Base-by-base conservation (phyloP, 768 basidiomycete species). In the Tubosaeta brunneosetosa region DNA sequence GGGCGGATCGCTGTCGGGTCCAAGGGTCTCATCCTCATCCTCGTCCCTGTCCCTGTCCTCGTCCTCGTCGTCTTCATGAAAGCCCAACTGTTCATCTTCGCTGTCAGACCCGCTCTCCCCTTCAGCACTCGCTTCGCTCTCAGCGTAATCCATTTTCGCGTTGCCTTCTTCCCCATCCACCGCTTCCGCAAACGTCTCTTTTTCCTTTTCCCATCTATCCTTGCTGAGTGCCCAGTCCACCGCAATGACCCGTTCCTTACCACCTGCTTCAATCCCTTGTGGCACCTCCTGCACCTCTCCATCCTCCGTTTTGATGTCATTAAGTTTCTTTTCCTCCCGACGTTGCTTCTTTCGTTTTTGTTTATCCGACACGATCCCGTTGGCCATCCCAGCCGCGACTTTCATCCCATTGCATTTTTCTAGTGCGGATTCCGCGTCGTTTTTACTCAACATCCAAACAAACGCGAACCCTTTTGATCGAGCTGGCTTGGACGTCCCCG, bases 171-270 rank as follows among this genome's bases (percentile, higher is more conserved):
- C n/a, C n/a, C n/a, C 46, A 19, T 61, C 66, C 16, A 51, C 62
- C 11, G 61, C 63, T 36, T 63, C 66, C 32, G 71, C 74, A 49
- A 78, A 52, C 65, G 84, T 82, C 42, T 77, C 79, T 69, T 83
- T 82, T 60, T 85, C 87, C 65, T 88, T 84, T 66, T 91, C 79
- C 91, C 91, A 97, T 70, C 84, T 88, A 44, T 90, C 88, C 72
- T 97, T 95, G 67, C 92, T 91, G 66, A 97, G 69, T 4, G 94
- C 95, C 91, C 93, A 97, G 73, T 97, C 94, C 26, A 98, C 95
- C 7, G 93, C 92, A 36, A 95, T 89, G 14, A 83, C 73, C 48
- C 93, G 75, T 63, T 80, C 82, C 2, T 67, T 71, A 0, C 71
- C 67, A 38, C 63, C 66, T 59, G 71, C 72, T 54, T 69, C 66